Evolutionary conservation across 768 basidiomycete species (phyloP).

Genomic region (Boletus fagicola): DNA sequence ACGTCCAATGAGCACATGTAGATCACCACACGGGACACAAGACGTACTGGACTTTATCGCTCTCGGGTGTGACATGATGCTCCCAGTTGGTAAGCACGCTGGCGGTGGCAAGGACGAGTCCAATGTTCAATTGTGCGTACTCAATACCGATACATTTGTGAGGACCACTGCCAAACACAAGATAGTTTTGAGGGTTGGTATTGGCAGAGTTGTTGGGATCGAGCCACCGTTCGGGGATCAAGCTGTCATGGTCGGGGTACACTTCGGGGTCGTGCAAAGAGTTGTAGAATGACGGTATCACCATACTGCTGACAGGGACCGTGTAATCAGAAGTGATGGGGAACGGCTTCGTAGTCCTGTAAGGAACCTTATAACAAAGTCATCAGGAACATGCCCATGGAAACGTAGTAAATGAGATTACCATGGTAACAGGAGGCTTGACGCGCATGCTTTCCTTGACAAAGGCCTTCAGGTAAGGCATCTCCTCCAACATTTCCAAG

Average conservation of each 20-base stretch:
- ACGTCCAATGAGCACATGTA: background rate
- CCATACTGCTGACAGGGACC: constrained; percentile 87
- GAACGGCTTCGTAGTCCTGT: constrained; percentile 85
- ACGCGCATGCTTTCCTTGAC: constrained; percentile 92
- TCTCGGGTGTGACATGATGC: constrained; percentile 77
- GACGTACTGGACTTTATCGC: constrained; percentile 79
- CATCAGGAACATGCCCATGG: constrained; percentile 5
- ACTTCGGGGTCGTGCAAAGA: constrained; percentile 87
- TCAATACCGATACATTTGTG: constrained; percentile 91
- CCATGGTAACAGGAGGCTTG: constrained; percentile 96
- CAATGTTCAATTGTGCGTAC: constrained; percentile 92
- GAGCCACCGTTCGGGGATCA: constrained; percentile 91
- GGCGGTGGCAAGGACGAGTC: constrained; percentile 80
- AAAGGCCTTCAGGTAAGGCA: constrained; percentile 89
- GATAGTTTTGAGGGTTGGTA: constrained; percentile 88
- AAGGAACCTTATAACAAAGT: constrained; percentile 70
- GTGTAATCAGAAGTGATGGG: constrained; percentile 91
- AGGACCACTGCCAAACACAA: constrained; percentile 93
- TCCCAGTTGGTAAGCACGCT: constrained; percentile 79
- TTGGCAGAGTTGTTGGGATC: constrained; percentile 77
- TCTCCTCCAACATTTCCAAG: constrained; percentile 85
- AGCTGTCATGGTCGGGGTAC: constrained; percentile 81
- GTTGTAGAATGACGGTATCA: constrained; percentile 92
- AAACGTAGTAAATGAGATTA: constrained; percentile 28
- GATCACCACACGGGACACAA: background rate